Base-by-base conservation (phyloP, 2,329 filamentous ascomycete species). In the Verticillium tricorpus region DNA sequence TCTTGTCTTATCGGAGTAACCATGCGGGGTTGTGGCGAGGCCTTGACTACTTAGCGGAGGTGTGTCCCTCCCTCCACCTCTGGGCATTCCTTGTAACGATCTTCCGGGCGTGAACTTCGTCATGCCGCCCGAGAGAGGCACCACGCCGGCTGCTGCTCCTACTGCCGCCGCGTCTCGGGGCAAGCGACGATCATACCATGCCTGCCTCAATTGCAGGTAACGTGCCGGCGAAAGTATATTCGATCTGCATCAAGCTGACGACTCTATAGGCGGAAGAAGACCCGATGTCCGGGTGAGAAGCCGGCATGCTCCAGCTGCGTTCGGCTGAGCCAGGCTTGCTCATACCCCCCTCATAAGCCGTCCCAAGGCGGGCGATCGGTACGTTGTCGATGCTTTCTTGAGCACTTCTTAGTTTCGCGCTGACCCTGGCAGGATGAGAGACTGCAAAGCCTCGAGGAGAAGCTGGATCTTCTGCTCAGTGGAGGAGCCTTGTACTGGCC, bases 261-360 rank as follows among this genome's bases (percentile, higher is more conserved):
- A 25, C 57, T 14, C 19, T 28, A 58, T 60, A 78, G 80, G 68
- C 70, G 79, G 60, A 82, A 83, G 67, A 83, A 83, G 67, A 82
- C 77, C 2, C 76, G 81, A 37, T 83, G 81, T 67, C 81, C 81
- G 0, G 81, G 79, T 7, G 81, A 83, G 68, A 81, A 78, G 66
- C 81, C 81, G 5, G 74, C 77, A 1, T 83, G 81, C 62, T 83
- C 81, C 11, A 81, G 79, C 66, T 83, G 81, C 66, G 72, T 77
- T 12, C 77, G 81, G 17, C 72, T 83, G 9, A 77, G 76, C 58
- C 80, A 83, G 68, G 66, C 75, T 50, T 82, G 80, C 66, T 75
- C 78, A 12, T 82, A 82, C 67, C 71, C 78, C 3, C 71, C 72
- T 15, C 67, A 71, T 60, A 75, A 74, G 58, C 73, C 75, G 12